These are phyloP conservation scores for Botrytis medusae DNA, from an alignment of 2,329 filamentous ascomycete species.

Conservation along the genomic window DNA sequence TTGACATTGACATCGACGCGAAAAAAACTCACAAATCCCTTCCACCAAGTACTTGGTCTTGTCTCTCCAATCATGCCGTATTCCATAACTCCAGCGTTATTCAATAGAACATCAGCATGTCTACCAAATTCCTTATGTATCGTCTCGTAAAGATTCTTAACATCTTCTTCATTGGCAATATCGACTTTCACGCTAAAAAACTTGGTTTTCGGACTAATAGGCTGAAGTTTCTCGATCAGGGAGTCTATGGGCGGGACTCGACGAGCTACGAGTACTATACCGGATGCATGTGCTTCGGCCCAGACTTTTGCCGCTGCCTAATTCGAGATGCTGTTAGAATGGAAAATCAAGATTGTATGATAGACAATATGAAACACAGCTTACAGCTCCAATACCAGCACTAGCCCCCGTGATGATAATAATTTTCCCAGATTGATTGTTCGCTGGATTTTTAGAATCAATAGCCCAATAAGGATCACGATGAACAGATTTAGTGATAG, in stretches of 20 bases:
- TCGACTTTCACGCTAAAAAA: conserved; percentile 27
- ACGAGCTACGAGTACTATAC: conserved; percentile 39
- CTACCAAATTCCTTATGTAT: conserved; percentile 29
- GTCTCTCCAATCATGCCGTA: conserved; percentile 27
- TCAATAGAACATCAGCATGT: conserved; percentile 43
- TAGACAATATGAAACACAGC: background rate
- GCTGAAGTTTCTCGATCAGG: conserved; percentile 23
- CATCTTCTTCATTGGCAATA: conserved; percentile 27
- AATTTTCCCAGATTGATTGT: conserved; percentile 33
- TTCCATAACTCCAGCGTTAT: conserved; percentile 46
- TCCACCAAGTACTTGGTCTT: background rate
- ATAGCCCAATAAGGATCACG: conserved; percentile 36
- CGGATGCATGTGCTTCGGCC: conserved; percentile 34
- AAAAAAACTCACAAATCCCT: conserved; percentile 2
- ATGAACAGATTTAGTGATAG: conserved; percentile 32
- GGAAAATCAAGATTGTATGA: background rate
- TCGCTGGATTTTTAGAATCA: conserved; percentile 29
- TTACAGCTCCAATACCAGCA: conserved; percentile 39
- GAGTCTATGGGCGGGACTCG: conserved; percentile 23
- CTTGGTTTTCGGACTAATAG: conserved; percentile 22
- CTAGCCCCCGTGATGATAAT: conserved; percentile 35
- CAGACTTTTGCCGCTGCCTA: conserved; percentile 36
- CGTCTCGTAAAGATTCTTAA: conserved; percentile 26
- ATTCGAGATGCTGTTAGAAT: background rate
- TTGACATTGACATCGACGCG: background rate